Conservation (phyloP, 768 basidiomycete genomes). For the Hirschioporus abietinus region DNA sequence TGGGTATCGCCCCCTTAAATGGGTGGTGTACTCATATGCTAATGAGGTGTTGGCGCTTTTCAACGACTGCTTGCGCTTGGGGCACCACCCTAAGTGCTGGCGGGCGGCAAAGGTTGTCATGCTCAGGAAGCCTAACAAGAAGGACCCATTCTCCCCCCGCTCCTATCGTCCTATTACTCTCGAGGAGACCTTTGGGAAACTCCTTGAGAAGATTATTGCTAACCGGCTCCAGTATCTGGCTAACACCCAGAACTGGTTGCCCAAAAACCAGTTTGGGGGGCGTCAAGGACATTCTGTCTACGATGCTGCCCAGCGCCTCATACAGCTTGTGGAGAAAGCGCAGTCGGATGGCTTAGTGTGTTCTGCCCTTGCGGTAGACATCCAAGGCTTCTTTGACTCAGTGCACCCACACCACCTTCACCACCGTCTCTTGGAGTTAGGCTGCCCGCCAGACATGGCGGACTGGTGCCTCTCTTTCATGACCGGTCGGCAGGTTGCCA, state of each 20-base stretch:
- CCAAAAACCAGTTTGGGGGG: constrained; percentile 18
- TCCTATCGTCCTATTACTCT: constrained; percentile 24
- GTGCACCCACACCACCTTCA: not conserved
- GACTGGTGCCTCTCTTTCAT: not conserved
- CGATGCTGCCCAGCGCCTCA: not conserved
- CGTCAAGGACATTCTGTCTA: constrained; percentile 12
- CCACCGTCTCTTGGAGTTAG: not conserved
- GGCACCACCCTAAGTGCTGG: constrained; percentile 13
- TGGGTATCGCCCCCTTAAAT: constrained; percentile 9
- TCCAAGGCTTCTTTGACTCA: not conserved
- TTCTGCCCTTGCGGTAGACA: not conserved
- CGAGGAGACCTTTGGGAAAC: constrained; percentile 19
- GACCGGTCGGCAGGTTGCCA: not conserved
- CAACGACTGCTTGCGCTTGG: constrained; percentile 12
- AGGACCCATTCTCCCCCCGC: constrained; percentile 18
- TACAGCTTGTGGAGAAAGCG: not conserved
- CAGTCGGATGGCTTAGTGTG: not conserved
- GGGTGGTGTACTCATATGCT: not conserved
- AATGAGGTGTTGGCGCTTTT: constrained; percentile 2
- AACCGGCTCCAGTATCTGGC: constrained; percentile 16
- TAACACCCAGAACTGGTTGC: constrained; percentile 14
- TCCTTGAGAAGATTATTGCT: constrained; percentile 17
- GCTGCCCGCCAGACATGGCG: not conserved
- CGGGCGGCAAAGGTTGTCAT: constrained; percentile 14
- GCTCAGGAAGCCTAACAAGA: constrained; percentile 20